These are phyloP conservation scores for Colletotrichum navitas DNA, from an alignment of 2,329 filamentous ascomycete genomes.

Conservation along the genomic window DNA sequence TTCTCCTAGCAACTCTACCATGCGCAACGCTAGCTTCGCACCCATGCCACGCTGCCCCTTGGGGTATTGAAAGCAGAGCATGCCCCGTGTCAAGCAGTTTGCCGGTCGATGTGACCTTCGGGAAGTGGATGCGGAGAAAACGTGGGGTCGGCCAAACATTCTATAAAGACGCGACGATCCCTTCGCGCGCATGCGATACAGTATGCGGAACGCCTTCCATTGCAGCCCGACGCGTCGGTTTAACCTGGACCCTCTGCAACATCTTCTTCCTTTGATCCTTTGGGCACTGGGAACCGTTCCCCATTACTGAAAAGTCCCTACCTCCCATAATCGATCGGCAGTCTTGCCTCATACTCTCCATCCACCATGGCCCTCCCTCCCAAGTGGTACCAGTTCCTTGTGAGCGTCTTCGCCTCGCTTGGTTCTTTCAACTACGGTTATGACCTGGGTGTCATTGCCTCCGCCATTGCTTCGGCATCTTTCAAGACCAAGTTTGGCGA, in stretches of 20 bases:
- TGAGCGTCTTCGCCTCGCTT: conserved; percentile 67
- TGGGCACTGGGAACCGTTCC: background rate
- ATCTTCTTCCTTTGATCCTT: background rate
- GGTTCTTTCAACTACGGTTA: conserved; percentile 69
- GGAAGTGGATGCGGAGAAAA: conserved; percentile 31
- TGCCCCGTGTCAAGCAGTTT: conserved; percentile 15
- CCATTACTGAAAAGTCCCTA: background rate
- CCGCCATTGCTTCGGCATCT: conserved; percentile 63
- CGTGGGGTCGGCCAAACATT: conserved; percentile 27
- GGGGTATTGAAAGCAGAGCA: background rate
- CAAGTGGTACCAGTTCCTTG: conserved; percentile 64
- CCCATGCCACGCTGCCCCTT: conserved; percentile 11
- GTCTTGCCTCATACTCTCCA: conserved; percentile 4
- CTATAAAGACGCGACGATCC: conserved; percentile 41
- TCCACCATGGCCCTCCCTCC: conserved; percentile 58
- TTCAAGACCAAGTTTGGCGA: conserved; percentile 56
- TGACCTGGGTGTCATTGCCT: conserved; percentile 66
- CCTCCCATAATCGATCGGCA: background rate
- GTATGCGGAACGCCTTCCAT: conserved; percentile 13
- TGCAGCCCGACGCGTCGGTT: conserved; percentile 34
- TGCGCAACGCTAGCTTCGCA: conserved; percentile 13
- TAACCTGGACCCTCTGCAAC: conserved; percentile 7
- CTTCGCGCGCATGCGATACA: conserved; percentile 1
- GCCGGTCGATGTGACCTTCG: conserved; percentile 16
- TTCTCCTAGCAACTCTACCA: conserved; percentile 17